Evolutionary conservation across 306 rosid species (phyloP).

Genomic region (Canavalia ensiformis): DNA sequence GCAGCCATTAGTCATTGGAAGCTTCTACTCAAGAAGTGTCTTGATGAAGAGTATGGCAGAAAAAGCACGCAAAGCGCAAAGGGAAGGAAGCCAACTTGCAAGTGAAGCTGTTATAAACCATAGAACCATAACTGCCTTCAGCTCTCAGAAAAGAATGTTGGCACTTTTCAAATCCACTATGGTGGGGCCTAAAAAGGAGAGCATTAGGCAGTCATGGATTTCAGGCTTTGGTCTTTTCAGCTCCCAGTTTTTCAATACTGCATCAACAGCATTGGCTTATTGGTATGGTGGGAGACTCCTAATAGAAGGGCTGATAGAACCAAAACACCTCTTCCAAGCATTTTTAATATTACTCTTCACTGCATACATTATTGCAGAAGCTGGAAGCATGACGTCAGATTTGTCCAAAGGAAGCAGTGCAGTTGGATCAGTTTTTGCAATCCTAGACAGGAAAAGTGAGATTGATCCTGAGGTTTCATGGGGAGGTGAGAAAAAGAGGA

Average conservation of each 20-base stretch:
- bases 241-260: slow-evolving; percentile 85
- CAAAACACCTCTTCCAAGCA: slow-evolving; percentile 83
- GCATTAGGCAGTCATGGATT: slow-evolving; percentile 85
- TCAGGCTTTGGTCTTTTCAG: slow-evolving; percentile 86
- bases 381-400: slow-evolving; percentile 96
- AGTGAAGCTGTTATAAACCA: slow-evolving; percentile 92
- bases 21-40: slow-evolving; percentile 84
- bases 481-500: slow-evolving; percentile 63
- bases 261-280: slow-evolving; percentile 81
- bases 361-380: slow-evolving; percentile 85
- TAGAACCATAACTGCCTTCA: slow-evolving; percentile 84
- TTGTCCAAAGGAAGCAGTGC: slow-evolving; percentile 84
- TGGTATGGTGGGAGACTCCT: slow-evolving; percentile 94
- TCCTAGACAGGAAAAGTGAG: slow-evolving; percentile 77
- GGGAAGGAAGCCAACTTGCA: slow-evolving; percentile 89
- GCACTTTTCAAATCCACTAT: slow-evolving; percentile 72
- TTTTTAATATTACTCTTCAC: slow-evolving; percentile 79
- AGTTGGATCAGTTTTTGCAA: slow-evolving; percentile 73
- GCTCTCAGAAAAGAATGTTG: slow-evolving; percentile 82
- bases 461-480: slow-evolving; percentile 71
- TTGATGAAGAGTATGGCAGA: slow-evolving; percentile 82
- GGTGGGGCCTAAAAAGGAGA: slow-evolving; percentile 73
- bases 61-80: slow-evolving; percentile 78
- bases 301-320: slow-evolving; percentile 50
- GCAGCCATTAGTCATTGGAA: slow-evolving; percentile 90